These are phyloP conservation scores for Kitagawia praeruptora DNA, from an alignment of 129 eudicot species.

Conservation along the genomic window DNA sequence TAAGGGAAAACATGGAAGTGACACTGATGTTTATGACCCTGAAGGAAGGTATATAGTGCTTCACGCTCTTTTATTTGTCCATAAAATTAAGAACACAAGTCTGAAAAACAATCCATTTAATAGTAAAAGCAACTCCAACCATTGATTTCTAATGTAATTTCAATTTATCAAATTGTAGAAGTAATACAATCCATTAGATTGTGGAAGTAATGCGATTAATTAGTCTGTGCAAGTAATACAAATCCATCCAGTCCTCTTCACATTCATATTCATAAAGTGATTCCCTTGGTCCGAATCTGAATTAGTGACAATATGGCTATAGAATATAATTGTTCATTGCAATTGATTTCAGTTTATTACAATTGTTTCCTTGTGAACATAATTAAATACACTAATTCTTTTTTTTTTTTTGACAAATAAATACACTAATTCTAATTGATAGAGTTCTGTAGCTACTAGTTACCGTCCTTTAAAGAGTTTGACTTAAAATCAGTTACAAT, in stretches of 20 bases:
- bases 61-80: not conserved
- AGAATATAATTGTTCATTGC: not conserved
- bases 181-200: not conserved
- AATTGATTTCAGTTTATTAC: not conserved
- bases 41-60: slow-evolving; percentile 58
- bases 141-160: not conserved
- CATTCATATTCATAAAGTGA: not conserved
- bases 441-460: not conserved
- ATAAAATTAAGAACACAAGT: not conserved
- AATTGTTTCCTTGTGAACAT: too few relatives aligned
- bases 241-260: not conserved
- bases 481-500: not conserved
- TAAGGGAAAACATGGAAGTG: slow-evolving; percentile 68
- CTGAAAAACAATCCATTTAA: not conserved
- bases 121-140: not conserved
- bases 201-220: too few relatives aligned
- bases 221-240: not conserved
- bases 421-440: too few relatives aligned
- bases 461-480: not conserved
- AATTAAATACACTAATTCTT: too few relatives aligned
- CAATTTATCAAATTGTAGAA: not conserved
- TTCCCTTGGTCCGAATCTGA: not conserved
- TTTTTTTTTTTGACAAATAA: too few relatives aligned
- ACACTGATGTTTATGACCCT: slow-evolving; percentile 64
- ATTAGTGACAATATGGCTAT: not conserved